phyloP scores from a whole-genome alignment of 2,329 filamentous ascomycete species.

The Trichoderma sp. region DNA sequence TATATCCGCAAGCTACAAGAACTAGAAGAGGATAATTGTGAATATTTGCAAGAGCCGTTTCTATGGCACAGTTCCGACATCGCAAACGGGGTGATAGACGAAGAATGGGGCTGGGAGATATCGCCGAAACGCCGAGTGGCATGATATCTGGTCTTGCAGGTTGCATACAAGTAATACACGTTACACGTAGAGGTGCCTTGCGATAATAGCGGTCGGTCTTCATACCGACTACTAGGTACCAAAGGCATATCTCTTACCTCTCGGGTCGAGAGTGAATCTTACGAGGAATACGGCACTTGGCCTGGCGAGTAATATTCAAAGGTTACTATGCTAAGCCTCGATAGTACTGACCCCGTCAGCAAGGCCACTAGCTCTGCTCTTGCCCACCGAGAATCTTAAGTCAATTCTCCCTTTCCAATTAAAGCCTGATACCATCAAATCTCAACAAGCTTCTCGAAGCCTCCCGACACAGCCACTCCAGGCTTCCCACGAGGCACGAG shows the following conservation, averaged over 20 bases:
- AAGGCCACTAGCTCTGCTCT: neutral
- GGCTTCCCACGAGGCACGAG: neutral
- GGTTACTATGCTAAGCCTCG: neutral
- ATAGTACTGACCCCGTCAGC: neutral
- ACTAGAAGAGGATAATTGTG: neutral
- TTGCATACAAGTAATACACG: neutral
- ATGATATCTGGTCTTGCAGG: neutral
- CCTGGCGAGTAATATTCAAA: neutral
- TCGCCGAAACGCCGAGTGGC: neutral
- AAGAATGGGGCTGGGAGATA: neutral
- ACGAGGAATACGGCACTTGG: neutral
- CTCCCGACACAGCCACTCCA: neutral
- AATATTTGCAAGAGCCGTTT: neutral
- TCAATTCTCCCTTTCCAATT: neutral
- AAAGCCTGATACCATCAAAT: neutral
- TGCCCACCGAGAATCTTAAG: fast-evolving
- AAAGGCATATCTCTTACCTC: neutral
- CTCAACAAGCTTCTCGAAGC: neutral
- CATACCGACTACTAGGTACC: neutral
- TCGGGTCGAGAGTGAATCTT: neutral
- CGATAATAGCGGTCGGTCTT: neutral
- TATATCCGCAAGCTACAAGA: no score
- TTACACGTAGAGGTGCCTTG: neutral
- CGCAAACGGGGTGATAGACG: neutral
- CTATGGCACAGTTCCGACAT: neutral